A percentile compares a stretch with the other conserved stretches of the same genome.
Conservation (phyloP, 352 stramenopile genomes). For the Thraustochytrium striatum region DNA sequence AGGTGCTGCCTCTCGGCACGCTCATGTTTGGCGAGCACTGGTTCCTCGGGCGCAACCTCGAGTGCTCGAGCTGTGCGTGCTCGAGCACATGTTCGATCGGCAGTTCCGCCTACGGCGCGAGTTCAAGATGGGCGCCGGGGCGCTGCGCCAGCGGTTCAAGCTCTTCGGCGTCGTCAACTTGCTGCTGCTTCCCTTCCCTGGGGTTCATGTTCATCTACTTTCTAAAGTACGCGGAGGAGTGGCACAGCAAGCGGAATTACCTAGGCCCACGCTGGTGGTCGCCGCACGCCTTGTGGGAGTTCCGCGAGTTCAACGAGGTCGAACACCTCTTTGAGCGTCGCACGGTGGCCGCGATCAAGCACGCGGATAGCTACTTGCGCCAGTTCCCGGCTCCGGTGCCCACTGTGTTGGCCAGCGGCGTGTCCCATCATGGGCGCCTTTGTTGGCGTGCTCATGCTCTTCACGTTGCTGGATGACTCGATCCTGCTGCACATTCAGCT, state of each 20-base stretch:
- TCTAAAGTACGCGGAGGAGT: conserved; percentile 92
- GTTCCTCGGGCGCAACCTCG: conserved; percentile 46
- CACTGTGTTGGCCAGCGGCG: conserved; percentile 78
- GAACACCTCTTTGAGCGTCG: conserved; percentile 90
- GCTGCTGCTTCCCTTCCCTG: conserved; percentile 86
- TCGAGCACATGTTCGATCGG: neutral
- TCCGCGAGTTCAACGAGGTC: conserved; percentile 97
- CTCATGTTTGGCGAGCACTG: conserved; percentile 69
- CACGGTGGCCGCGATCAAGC: conserved; percentile 80
- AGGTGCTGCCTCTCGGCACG: conserved; percentile 79
- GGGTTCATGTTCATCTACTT: conserved; percentile 93
- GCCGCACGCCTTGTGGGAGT: conserved; percentile 76
- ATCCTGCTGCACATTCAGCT: conserved; percentile 91
- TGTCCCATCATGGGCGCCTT: conserved; percentile 91
- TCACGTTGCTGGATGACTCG: conserved; percentile 88
- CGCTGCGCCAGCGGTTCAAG: conserved; percentile 90
- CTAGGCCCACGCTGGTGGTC: conserved; percentile 90
- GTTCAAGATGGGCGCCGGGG: conserved; percentile 73
- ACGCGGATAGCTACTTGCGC: conserved; percentile 84
- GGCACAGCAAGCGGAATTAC: conserved; percentile 84
- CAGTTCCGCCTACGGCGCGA: conserved; percentile 10
- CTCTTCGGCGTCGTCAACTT: conserved; percentile 88
- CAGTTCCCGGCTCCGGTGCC: conserved; percentile 84
- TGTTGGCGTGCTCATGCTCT: conserved; percentile 83
- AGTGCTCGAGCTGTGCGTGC: conserved; percentile 49